Evolutionary conservation across 305 asterid genomes (phyloP).

Genomic region (Solanum chacoense): DNA sequence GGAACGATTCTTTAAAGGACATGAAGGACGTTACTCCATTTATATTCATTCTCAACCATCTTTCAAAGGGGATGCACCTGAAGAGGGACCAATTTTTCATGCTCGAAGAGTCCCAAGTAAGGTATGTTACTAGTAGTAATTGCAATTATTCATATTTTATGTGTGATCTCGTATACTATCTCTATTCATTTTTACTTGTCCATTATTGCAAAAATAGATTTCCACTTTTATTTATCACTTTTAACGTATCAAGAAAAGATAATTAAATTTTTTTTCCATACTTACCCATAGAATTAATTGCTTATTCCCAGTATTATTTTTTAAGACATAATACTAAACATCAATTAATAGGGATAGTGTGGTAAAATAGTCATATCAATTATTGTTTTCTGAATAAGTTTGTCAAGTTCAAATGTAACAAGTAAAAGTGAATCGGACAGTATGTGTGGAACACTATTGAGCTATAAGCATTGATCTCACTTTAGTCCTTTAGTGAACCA

Average conservation of each 20-base stretch:
- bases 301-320: no score
- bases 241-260: no score
- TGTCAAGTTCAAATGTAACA: no score
- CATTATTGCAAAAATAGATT: no score
- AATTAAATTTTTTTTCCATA: no score
- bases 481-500: background rate
- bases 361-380: background rate
- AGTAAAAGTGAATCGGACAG: background rate
- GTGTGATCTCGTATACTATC: background rate
- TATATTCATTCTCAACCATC: slow-evolving; percentile 23
- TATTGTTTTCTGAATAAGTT: background rate
- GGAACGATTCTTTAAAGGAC: slow-evolving; percentile 21
- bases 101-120: slow-evolving; percentile 24
- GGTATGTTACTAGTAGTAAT: slow-evolving; percentile 7
- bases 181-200: background rate
- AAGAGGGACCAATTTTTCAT: slow-evolving; percentile 17
- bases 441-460: background rate
- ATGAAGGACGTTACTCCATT: slow-evolving; percentile 21
- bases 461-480: background rate
- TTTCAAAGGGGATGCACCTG: slow-evolving; percentile 11
- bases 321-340: background rate
- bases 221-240: background rate
- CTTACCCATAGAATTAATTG: background rate
- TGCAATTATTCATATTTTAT: background rate
- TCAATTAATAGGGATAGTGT: background rate